phyloP scores from a whole-genome alignment of 2,329 filamentous ascomycete species.

The Fusarium penzigii region DNA sequence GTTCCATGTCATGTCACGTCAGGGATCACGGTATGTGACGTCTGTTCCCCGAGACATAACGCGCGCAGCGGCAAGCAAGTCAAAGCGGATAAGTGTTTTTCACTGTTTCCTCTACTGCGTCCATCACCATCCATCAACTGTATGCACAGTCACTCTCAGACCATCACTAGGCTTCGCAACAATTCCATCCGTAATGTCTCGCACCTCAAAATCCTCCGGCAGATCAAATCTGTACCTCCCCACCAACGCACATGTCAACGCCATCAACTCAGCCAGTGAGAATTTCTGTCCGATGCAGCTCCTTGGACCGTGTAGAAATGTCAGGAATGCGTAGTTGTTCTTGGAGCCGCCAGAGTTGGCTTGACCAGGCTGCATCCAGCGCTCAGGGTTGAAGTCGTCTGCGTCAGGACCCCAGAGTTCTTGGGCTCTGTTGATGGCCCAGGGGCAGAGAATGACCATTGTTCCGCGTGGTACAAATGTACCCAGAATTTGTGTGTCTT shows the following conservation, averaged over 20 bases:
- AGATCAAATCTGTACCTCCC: slow-evolving; percentile 18
- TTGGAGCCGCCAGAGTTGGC: slow-evolving; percentile 62
- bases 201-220: slow-evolving; percentile 16
- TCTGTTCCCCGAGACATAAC: neutral
- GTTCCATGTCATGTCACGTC: no score
- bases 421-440: slow-evolving; percentile 33
- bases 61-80: neutral
- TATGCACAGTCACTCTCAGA: slow-evolving; percentile 4
- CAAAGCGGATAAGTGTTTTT: neutral
- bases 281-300: slow-evolving; percentile 32
- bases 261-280: slow-evolving; percentile 20
- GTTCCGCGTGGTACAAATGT: slow-evolving; percentile 39
- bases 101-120: neutral
- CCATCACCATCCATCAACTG: slow-evolving; percentile 14
- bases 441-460: slow-evolving; percentile 33
- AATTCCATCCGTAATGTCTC: slow-evolving; percentile 21
- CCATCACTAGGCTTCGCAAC: slow-evolving; percentile 19
- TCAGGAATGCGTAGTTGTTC: slow-evolving; percentile 71
- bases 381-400: slow-evolving; percentile 37
- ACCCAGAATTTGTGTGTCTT: slow-evolving; percentile 36
- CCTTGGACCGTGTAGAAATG: slow-evolving; percentile 67
- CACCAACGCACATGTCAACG: slow-evolving; percentile 18
- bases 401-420: slow-evolving; percentile 39
- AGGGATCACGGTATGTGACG: neutral
- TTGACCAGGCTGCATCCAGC: slow-evolving; percentile 33